Conservation (phyloP, 768 basidiomycete species). For the Basidioascus undulatus region DNA sequence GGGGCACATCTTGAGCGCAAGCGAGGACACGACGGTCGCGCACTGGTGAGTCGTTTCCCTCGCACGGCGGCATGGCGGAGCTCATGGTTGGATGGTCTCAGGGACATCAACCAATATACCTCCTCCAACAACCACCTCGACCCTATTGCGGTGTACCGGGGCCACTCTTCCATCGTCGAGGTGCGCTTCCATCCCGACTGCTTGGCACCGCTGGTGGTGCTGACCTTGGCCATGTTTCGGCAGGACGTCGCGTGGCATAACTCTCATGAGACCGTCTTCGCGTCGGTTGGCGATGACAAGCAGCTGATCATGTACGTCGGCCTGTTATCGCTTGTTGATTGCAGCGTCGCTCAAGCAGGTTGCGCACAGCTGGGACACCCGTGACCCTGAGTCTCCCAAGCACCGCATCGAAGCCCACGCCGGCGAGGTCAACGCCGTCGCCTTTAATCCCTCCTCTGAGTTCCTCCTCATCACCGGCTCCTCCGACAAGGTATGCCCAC, state of each 20-base stretch:
- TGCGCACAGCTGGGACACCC: constrained; percentile 63
- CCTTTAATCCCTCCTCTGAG: constrained; percentile 62
- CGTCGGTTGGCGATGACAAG: constrained; percentile 87
- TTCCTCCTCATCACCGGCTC: constrained; percentile 73
- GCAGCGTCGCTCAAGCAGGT: background rate
- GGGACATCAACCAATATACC: constrained; percentile 74
- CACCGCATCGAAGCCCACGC: constrained; percentile 63
- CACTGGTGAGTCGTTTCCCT: constrained; percentile 40
- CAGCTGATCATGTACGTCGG: constrained; percentile 63
- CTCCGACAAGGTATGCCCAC: constrained; percentile 49
- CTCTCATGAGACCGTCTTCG: constrained; percentile 56
- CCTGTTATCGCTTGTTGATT: background rate
- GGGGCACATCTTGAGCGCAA: constrained; percentile 72
- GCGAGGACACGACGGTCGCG: constrained; percentile 87
- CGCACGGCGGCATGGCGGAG: background rate
- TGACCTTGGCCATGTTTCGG: background rate
- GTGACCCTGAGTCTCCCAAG: constrained; percentile 40
- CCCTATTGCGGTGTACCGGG: constrained; percentile 57
- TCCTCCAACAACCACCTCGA: constrained; percentile 50
- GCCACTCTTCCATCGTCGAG: constrained; percentile 77
- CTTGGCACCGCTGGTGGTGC: background rate
- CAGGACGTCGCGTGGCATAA: constrained; percentile 96
- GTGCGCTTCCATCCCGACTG: constrained; percentile 25
- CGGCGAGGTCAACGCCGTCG: constrained; percentile 68
- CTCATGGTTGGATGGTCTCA: constrained; percentile 15